Conservation (phyloP, 305 asterid species). For the Lippia alba region DNA sequence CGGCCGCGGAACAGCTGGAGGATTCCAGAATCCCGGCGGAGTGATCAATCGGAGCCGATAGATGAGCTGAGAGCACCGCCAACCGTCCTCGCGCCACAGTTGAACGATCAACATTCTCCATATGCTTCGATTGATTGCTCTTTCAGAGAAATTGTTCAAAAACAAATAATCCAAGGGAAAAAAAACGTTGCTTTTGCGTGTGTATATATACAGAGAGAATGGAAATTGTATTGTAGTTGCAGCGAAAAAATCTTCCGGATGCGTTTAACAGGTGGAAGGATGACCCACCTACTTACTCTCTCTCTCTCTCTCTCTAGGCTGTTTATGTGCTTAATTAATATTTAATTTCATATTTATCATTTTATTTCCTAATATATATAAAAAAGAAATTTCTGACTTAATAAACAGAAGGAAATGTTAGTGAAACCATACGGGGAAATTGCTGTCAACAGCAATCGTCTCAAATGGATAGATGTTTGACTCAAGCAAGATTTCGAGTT, state of each 20-base stretch:
- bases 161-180: not conserved
- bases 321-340: not conserved
- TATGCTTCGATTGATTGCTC: constrained; percentile 19
- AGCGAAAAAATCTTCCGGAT: constrained; percentile 9
- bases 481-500: no score
- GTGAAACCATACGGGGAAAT: no score
- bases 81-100: constrained; percentile 76
- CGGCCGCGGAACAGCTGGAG: constrained; percentile 61
- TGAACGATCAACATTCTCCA: constrained; percentile 62
- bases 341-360: no score
- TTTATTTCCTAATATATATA: no score
- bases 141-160: not conserved
- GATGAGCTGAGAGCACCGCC: constrained; percentile 86
- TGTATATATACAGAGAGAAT: not conserved
- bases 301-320: not conserved
- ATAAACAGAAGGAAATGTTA: no score
- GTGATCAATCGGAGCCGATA: constrained; percentile 47
- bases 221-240: not conserved
- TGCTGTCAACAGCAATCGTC: no score
- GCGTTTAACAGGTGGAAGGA: not conserved
- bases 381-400: no score
- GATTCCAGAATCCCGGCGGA: constrained; percentile 49
- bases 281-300: not conserved
- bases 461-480: no score
- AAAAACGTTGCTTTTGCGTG: not conserved